These are phyloP conservation scores for Setaria italica DNA, from an alignment of 202 grass and related monocot genomes.

Conservation along the genomic window DNA sequence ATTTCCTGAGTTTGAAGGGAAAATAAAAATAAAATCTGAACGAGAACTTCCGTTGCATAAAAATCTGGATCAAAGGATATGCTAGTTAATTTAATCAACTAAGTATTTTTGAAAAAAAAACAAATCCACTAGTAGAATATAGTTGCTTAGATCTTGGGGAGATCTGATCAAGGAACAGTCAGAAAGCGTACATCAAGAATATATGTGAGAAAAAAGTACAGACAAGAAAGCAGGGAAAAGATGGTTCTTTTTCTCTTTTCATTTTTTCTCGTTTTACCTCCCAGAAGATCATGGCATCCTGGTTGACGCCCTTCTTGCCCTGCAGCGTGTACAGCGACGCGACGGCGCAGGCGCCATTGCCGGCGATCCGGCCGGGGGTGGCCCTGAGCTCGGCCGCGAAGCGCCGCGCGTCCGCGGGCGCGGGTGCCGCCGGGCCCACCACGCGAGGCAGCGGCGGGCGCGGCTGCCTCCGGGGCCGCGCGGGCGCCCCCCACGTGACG, in stretches of 20 bases:
- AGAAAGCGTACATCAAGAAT: conserved; percentile 18
- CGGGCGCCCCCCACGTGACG: conserved; percentile 48
- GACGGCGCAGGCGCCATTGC: conserved; percentile 63
- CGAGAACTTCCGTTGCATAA: background rate
- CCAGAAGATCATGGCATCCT: conserved; percentile 96
- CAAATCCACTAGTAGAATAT: conserved; percentile 4
- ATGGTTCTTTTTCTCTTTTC: background rate
- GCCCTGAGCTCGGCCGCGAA: conserved; percentile 61
- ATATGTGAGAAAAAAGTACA: conserved; percentile 22
- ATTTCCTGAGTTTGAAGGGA: background rate
- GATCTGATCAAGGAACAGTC: conserved; percentile 48
- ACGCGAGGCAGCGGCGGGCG: conserved; percentile 15
- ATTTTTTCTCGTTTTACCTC: conserved; percentile 53
- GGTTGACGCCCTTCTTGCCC: conserved; percentile 90
- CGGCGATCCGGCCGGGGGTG: conserved; percentile 63
- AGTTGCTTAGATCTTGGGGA: conserved; percentile 28
- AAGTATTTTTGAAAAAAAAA: background rate
- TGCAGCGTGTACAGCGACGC: conserved; percentile 85
- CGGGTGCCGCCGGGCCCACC: conserved; percentile 10
- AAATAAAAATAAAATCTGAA: background rate
- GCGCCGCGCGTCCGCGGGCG: conserved; percentile 35
- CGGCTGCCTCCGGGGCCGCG: conserved; percentile 42
- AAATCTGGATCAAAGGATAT: conserved; percentile 40
- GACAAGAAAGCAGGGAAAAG: conserved; percentile 29
- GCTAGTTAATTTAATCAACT: background rate